Evolutionary conservation across 768 basidiomycete species (phyloP).

Genomic region (Chalciporus chontae): DNA sequence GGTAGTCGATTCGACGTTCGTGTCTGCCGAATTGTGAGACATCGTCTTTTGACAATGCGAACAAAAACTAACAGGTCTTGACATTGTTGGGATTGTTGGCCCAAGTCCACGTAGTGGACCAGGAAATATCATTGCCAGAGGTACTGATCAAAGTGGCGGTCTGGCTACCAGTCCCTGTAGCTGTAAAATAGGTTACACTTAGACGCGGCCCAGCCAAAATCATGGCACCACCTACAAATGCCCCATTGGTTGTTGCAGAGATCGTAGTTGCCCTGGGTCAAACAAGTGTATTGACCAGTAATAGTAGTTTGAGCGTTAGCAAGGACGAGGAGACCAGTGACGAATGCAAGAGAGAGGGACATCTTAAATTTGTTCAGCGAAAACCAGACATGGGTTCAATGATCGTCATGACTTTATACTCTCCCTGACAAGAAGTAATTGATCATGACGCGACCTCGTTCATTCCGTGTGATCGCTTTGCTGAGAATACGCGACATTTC

Average conservation of each 20-base stretch:
- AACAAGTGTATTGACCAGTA: no score
- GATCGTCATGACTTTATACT: neutral
- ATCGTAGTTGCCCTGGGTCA: no score
- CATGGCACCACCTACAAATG: constrained; percentile 23
- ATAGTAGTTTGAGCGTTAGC: no score
- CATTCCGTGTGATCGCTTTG: neutral
- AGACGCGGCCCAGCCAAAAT: neutral
- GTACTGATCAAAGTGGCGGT: constrained; percentile 42
- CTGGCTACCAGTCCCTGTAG: constrained; percentile 49
- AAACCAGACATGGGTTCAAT: neutral
- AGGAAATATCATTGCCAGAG: constrained; percentile 41
- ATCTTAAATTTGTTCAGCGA: no score
- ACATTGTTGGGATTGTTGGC: constrained; percentile 47
- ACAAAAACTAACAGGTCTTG: constrained; percentile 46
- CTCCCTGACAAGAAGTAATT: neutral
- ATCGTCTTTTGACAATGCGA: neutral
- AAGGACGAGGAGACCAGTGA: no score
- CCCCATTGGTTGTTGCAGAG: constrained; percentile 66
- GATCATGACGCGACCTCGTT: neutral
- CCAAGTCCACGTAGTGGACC: constrained; percentile 55
- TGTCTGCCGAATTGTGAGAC: constrained; percentile 32
- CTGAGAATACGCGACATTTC: neutral
- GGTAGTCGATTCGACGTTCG: constrained; percentile 45
- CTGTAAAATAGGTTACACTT: neutral
- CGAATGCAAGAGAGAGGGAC: no score